phyloP scores from a whole-genome alignment of 2,329 filamentous ascomycete species.

The Fusarium sp. region DNA sequence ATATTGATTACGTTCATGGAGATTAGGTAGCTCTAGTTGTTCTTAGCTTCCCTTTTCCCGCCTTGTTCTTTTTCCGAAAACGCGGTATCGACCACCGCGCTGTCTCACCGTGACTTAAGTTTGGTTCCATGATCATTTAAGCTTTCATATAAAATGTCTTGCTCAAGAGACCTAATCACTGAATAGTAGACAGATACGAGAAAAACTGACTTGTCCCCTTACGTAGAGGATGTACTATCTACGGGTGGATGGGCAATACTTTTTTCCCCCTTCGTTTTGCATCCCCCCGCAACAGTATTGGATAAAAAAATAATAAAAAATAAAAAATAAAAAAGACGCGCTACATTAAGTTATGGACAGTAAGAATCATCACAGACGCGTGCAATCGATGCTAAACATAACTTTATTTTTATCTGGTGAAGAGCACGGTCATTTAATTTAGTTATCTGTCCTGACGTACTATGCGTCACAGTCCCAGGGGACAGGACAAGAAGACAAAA shows the following conservation, averaged over 20 bases:
- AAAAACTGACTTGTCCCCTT: constrained; percentile 35
- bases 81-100: constrained; percentile 20
- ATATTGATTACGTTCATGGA: constrained; percentile 20
- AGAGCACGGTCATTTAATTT: neutral
- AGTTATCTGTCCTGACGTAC: neutral
- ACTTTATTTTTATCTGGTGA: constrained; percentile 21
- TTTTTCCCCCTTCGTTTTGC: constrained; percentile 29
- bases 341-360: constrained; percentile 1
- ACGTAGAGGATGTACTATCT: neutral
- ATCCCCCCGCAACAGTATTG: constrained; percentile 41
- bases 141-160: constrained; percentile 29
- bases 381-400: constrained; percentile 20
- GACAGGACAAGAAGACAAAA: neutral
- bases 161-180: constrained; percentile 1
- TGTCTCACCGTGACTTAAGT: constrained; percentile 25
- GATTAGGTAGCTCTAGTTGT: constrained; percentile 6
- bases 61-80: constrained; percentile 25
- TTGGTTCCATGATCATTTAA: constrained; percentile 24
- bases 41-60: constrained; percentile 18
- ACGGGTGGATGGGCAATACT: constrained; percentile 22
- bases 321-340: constrained; percentile 38
- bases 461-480: constrained; percentile 2
- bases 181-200: constrained; percentile 28
- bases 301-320: too few species aligned
- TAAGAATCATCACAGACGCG: constrained; percentile 28